Base-by-base conservation (phyloP, 164 flowering plant species). In the Saururus chinensis region DNA sequence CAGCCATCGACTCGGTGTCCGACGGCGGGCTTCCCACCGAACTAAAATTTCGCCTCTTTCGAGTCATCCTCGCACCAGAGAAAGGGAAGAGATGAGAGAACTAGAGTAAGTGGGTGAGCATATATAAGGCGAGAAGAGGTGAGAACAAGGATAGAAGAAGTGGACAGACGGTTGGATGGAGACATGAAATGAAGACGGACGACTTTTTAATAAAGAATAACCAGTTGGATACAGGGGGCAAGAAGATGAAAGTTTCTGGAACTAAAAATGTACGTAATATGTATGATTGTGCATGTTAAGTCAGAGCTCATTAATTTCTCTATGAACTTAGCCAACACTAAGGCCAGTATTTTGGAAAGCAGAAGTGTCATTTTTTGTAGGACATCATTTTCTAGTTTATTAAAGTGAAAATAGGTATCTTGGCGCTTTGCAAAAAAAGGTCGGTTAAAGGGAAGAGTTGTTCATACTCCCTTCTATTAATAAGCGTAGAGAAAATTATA, bases 131-230 rank as follows among this genome's bases (percentile, higher is more conserved):
- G 51, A 41, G 19, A 49, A 23, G n/a, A n/a, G 21, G 48, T 23
- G 26, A 48, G 56, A 63, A 48, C 49, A 22, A 30, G 42, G 60
- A 40, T 16, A 26, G 19, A 49, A 51, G 75, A 49, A 51, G 75
- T 66, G 72, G 71, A 45, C n/a, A 71, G 74, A 35, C 76, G 73
- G 74, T 58, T 64, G 65, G 79, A 73, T 60, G 70, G 56, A 49
- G 79, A 75, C 74, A 67, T 56, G 55, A 62, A 63, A 11, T 17
- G 9, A 13, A 59, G 41, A 63, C 51, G 57, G 63, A 53, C 40
- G 62, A 57, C 37, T 17, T 40, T 41, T 62, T 51, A 61, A 58
- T 35, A 51, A 11, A 22, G 11, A 53, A 53, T 51, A 57, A 25
- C 21, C 51, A 12, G 48, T 52, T 21, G 52, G 41, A 58, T 14